A percentile compares a stretch with the other conserved stretches of the same genome.
Conservation (phyloP, 305 asterid species). For the Plantago rigida region DNA sequence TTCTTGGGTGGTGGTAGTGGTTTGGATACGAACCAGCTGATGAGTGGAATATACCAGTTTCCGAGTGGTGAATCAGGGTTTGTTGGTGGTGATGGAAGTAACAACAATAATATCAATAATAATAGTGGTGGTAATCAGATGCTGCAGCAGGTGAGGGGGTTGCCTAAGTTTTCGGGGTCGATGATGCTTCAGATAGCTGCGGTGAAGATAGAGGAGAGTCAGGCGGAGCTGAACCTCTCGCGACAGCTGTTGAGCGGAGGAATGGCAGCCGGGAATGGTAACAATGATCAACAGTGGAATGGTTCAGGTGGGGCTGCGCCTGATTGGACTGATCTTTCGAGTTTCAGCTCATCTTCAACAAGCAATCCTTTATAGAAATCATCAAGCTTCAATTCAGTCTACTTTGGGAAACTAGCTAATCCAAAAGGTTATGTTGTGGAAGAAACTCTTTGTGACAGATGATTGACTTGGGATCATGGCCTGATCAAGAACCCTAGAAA, state of each 20-base stretch:
- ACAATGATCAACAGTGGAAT: constrained; percentile 46
- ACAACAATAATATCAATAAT: too few species aligned
- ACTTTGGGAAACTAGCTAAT: neutral
- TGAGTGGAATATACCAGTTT: constrained; percentile 40
- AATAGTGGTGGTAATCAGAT: constrained; percentile 25
- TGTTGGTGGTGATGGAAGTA: constrained; percentile 19
- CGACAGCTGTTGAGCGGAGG: constrained; percentile 44
- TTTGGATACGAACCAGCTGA: constrained; percentile 31
- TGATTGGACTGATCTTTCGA: constrained; percentile 62
- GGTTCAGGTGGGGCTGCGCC: constrained; percentile 10
- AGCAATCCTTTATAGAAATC: constrained; percentile 43
- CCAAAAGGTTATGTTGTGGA: neutral
- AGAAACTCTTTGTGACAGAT: constrained; percentile 4
- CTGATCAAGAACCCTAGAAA: constrained; percentile 38
- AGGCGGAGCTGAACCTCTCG: constrained; percentile 32
- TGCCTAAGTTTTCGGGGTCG: constrained; percentile 40
- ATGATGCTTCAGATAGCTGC: constrained; percentile 40
- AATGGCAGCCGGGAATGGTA: constrained; percentile 31
- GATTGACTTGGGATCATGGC: constrained; percentile 17
- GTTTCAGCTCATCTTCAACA: constrained; percentile 67
- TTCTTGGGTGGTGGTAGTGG: constrained; percentile 42
- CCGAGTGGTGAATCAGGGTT: constrained; percentile 41
- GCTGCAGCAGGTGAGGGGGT: constrained; percentile 25
- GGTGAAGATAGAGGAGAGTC: constrained; percentile 58
- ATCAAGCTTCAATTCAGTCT: neutral